Conservation (phyloP, 225 moss, liverwort and hornwort genomes). For the Pleurozium schreberi region DNA sequence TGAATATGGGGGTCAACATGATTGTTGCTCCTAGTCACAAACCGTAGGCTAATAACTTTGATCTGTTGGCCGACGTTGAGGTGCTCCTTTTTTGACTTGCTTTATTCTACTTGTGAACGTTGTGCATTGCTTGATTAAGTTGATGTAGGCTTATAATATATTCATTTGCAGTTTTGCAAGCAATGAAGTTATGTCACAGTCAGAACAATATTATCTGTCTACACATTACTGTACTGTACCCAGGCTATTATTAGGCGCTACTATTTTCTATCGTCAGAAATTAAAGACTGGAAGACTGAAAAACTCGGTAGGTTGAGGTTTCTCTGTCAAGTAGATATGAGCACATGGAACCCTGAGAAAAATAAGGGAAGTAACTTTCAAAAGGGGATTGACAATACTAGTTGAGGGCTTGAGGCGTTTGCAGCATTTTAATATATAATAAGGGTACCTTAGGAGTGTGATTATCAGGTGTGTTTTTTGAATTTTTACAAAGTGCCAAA, state of each 20-base stretch:
- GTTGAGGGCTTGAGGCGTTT: not conserved
- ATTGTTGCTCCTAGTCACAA: accelerated
- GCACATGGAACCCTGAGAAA: not conserved
- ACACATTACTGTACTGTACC: too few relatives aligned
- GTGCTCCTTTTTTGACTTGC: accelerated
- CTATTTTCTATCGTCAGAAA: not conserved
- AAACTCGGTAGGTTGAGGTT: not conserved
- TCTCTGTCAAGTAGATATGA: not conserved
- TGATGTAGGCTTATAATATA: accelerated
- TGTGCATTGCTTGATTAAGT: too few relatives aligned
- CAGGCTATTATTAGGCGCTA: too few relatives aligned
- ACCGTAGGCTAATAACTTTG: too few relatives aligned
- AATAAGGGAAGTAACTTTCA: too few relatives aligned
- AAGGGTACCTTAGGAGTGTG: too few relatives aligned
- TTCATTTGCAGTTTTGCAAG: too few relatives aligned
- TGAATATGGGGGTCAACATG: accelerated
- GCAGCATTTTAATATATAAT: too few relatives aligned
- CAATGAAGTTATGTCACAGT: accelerated
- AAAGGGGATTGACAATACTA: not conserved
- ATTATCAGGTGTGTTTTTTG: too few relatives aligned
- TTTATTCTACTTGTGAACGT: too few relatives aligned
- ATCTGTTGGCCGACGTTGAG: accelerated
- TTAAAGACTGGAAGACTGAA: not conserved
- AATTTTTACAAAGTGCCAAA: too few relatives aligned
- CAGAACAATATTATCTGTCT: too few relatives aligned